Conservation (phyloP, 164 flowering plant genomes). For the Umbilicus rupestris region DNA sequence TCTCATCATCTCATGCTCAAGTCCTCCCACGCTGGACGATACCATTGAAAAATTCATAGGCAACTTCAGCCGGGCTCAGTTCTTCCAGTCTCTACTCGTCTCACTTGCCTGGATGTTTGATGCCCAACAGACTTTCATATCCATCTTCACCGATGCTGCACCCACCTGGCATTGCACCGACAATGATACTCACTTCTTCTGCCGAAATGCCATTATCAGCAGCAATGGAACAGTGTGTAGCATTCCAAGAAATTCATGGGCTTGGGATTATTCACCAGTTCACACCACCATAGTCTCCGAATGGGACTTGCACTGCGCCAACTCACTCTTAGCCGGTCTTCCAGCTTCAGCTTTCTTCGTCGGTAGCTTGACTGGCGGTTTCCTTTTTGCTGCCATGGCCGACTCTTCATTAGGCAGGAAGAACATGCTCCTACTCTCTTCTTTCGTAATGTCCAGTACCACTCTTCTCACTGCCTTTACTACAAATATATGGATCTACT, state of each 20-base stretch:
- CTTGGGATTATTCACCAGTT: conserved; percentile 31
- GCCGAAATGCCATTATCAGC: conserved; percentile 12
- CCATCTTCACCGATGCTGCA: conserved; percentile 43
- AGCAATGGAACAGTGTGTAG: conserved; percentile 20
- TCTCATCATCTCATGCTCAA: not conserved
- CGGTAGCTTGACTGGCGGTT: conserved; percentile 62
- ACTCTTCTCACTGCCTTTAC: conserved; percentile 46
- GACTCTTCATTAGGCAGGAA: conserved; percentile 50
- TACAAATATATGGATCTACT: conserved; percentile 43
- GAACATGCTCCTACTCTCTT: conserved; percentile 35
- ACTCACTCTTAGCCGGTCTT: conserved; percentile 37
- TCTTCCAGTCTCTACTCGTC: conserved; percentile 41
- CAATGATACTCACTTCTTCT: not conserved
- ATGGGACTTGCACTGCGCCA: conserved; percentile 36
- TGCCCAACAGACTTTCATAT: conserved; percentile 60
- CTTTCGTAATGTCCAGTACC: conserved; percentile 37
- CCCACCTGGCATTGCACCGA: conserved; percentile 46
- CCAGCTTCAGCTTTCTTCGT: conserved; percentile 55
- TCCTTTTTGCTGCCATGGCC: conserved; percentile 38
- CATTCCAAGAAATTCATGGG: conserved; percentile 37
- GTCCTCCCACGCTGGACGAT: conserved; percentile 24
- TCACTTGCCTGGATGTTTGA: conserved; percentile 55
- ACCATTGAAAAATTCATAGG: conserved; percentile 37
- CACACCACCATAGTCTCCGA: conserved; percentile 39
- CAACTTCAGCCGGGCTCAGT: conserved; percentile 31